These are phyloP conservation scores for Pugionium cornutum DNA, from an alignment of 345 rosid species.

Conservation along the genomic window DNA sequence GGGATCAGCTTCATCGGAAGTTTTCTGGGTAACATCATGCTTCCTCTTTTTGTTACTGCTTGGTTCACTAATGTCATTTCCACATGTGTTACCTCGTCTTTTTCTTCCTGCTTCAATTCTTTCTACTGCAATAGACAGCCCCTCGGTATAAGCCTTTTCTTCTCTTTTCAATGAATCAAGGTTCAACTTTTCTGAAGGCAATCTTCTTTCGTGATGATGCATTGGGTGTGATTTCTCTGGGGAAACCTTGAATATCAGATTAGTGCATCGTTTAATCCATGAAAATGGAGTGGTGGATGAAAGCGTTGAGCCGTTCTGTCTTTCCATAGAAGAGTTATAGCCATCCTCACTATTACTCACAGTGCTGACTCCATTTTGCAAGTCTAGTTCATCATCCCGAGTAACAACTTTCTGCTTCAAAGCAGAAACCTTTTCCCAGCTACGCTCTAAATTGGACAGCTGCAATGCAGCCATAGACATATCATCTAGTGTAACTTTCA, in stretches of 20 bases:
- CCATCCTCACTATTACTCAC: constrained; percentile 45
- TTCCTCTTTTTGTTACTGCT: constrained; percentile 61
- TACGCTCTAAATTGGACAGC: constrained; percentile 58
- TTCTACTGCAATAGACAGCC: constrained; percentile 43
- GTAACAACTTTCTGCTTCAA: constrained; percentile 45
- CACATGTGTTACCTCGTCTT: constrained; percentile 48
- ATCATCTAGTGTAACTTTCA: constrained; percentile 67
- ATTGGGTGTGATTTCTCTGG: constrained; percentile 45
- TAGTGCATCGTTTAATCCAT: constrained; percentile 74
- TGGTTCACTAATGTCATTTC: constrained; percentile 36
- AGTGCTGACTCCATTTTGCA: constrained; percentile 37
- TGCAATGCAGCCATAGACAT: constrained; percentile 73
- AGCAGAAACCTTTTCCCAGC: constrained; percentile 58
- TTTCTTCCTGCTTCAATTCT: constrained; percentile 54
- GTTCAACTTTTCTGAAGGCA: constrained; percentile 31
- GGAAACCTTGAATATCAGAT: constrained; percentile 64
- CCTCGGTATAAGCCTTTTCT: constrained; percentile 39
- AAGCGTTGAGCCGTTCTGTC: constrained; percentile 42
- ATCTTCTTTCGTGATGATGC: constrained; percentile 29
- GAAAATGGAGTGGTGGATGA: constrained; percentile 59
- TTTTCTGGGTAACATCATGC: constrained; percentile 39
- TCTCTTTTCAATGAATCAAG: constrained; percentile 43
- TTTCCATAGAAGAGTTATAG: constrained; percentile 45
- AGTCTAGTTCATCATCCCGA: constrained; percentile 45
- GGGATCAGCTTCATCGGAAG: constrained; percentile 43